A percentile compares a stretch with the other conserved stretches of the same genome.
phyloP scores from a whole-genome alignment of 2,329 filamentous ascomycete species.

The Diaporthe destruens region DNA sequence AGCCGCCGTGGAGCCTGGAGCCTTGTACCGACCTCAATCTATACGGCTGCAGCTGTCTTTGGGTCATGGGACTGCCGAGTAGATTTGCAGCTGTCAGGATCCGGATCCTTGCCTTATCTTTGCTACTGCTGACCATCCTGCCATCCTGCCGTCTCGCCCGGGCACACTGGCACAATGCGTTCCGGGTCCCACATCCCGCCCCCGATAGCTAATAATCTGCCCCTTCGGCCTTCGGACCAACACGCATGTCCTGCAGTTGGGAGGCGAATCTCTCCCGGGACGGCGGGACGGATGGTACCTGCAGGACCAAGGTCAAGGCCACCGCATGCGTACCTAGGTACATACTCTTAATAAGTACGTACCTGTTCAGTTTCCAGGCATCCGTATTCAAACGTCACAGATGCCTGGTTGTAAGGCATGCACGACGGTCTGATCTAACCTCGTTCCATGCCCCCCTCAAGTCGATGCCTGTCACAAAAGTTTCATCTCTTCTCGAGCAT shows the following conservation, averaged over 20 bases:
- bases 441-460: neutral
- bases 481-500: neutral
- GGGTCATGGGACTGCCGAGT: neutral
- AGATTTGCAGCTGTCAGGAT: constrained; percentile 24
- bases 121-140: constrained; percentile 23
- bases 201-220: neutral
- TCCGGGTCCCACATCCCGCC: constrained; percentile 4
- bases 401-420: too few relatives aligned
- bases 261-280: neutral
- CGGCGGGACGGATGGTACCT: neutral
- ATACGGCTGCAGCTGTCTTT: too few relatives aligned
- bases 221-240: too few relatives aligned
- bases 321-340: too few relatives aligned
- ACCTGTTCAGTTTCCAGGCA: neutral
- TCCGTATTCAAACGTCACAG: neutral
- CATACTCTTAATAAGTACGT: too few relatives aligned
- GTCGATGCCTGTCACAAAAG: neutral
- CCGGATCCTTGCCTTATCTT: constrained; percentile 22
- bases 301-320: neutral
- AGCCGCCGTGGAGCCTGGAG: too few relatives aligned
- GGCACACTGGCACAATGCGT: neutral
- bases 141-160: constrained; percentile 3
- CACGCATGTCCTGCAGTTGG: neutral
- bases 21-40: too few relatives aligned
- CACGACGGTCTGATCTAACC: neutral